phyloP scores from a whole-genome alignment of 1,284 basidiomycete genomes.

The Pseudomicrostroma phylloplanum region DNA sequence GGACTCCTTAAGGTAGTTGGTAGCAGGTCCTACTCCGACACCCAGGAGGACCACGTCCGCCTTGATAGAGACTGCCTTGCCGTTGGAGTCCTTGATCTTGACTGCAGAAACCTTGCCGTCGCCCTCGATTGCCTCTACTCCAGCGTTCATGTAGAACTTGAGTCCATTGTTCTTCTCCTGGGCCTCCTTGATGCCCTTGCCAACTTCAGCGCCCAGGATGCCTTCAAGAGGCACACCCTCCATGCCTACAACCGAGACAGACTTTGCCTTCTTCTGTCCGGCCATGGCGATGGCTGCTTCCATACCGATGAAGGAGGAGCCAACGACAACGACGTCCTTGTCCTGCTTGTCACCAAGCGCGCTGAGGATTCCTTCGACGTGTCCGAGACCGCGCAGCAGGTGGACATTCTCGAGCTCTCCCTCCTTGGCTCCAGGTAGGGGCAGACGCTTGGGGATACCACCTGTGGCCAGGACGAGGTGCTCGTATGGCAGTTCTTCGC shows the following conservation, averaged over 20 bases:
- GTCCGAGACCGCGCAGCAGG: constrained; percentile 66
- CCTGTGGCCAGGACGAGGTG: constrained; percentile 53
- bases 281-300: constrained; percentile 72
- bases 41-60: constrained; percentile 82
- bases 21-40: constrained; percentile 80
- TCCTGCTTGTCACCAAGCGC: constrained; percentile 55
- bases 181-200: constrained; percentile 67
- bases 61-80: constrained; percentile 57
- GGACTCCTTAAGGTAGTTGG: constrained; percentile 69
- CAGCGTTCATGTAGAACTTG: constrained; percentile 69
- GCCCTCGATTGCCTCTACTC: constrained; percentile 67
- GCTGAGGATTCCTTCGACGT: constrained; percentile 69
- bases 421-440: constrained; percentile 63
- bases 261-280: constrained; percentile 59
- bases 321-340: constrained; percentile 75
- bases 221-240: constrained; percentile 74
- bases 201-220: constrained; percentile 75
- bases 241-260: constrained; percentile 77
- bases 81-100: constrained; percentile 61
- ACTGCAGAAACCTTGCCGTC: constrained; percentile 52
- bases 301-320: constrained; percentile 89
- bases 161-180: constrained; percentile 65
- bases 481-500: constrained; percentile 48
- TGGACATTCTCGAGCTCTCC: constrained; percentile 68
- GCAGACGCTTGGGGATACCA: constrained; percentile 59